Base-by-base conservation (phyloP, 2,329 filamentous ascomycete genomes). In the Aspergillus eucalypticola region DNA sequence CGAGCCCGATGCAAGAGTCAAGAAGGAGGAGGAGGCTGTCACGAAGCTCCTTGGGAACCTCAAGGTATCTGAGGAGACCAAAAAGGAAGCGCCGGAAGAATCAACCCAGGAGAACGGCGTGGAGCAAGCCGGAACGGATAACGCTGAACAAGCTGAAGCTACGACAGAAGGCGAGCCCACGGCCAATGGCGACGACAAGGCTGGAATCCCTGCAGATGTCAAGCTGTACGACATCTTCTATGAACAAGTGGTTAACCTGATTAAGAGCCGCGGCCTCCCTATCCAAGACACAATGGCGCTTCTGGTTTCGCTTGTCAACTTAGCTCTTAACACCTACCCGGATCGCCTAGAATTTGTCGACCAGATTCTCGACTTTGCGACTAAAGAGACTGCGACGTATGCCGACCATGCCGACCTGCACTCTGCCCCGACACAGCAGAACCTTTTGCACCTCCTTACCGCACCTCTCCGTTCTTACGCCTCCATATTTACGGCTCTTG, bases 181-280 rank as follows among this genome's bases (percentile, higher is more conserved):
- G 63, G 70, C 74, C 42, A 77, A 75, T 59, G 71, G 69, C 25
- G 63, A 69, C 32, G 54, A 78, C 74, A 72, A 84, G 79, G 58
- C 71, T 39, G 67, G 58, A 19, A 66, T 69, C 51, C 73, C 76
- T 29, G 80, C 88, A 55, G 89, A 92, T 69, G 88, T 96, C 60
- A 94, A 91, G 77, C 85, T 99, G 23, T 98, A 98, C 75, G 93
- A 98, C 77, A 91, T 98, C 61, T 99, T 98, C 82, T 96, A 98
- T 72, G 89, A 92, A 54, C 95, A 98, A 76, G 95, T 98, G 63
- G 90, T 96, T 72, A 93, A 94, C 70, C 82, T 99, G 54, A 93
- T 98, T 63, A 94, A 92, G 76, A 91, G 90, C 55, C 92, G 97
- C 71, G 89, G 92, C 67, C 83, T 99, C 55, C 90, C 93, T 0